Conservation (phyloP, 78 protist genomes). For the Emiliania huxleyi region DNA sequence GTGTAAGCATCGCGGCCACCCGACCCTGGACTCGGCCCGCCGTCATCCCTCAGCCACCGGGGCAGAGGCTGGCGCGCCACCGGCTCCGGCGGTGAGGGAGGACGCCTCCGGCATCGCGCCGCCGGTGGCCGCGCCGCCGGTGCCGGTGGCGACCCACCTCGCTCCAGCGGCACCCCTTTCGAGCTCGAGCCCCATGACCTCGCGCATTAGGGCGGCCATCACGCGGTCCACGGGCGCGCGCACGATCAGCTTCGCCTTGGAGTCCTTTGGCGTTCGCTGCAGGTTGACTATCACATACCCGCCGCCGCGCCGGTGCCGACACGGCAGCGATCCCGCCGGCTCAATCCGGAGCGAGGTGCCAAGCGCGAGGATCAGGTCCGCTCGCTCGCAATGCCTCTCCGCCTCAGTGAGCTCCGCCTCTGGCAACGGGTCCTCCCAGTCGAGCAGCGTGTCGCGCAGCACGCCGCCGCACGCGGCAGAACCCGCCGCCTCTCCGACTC, state of each 20-base stretch:
- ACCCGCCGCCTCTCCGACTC: not conserved
- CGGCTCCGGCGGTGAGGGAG: too few relatives aligned
- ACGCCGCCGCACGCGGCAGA: not conserved
- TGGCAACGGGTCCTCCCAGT: not conserved
- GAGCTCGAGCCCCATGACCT: too few relatives aligned
- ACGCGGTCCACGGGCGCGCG: not conserved
- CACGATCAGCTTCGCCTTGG: not conserved
- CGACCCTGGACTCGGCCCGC: too few relatives aligned
- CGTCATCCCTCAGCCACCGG: too few relatives aligned
- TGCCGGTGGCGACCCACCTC: too few relatives aligned
- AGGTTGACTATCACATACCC: not conserved
- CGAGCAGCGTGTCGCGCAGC: not conserved
- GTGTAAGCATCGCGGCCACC: too few relatives aligned
- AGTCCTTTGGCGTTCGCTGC: slow-evolving; percentile 32
- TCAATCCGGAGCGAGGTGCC: slow-evolving; percentile 21
- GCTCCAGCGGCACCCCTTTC: too few relatives aligned
- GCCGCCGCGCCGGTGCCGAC: not conserved
- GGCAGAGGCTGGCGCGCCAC: too few relatives aligned
- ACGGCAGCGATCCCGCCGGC: slow-evolving; percentile 28
- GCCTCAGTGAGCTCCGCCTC: not conserved
- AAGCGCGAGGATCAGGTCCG: not conserved
- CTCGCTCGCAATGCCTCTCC: not conserved
- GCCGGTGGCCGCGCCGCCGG: too few relatives aligned
- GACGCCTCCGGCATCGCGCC: too few relatives aligned
- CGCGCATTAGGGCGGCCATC: not conserved